Evolutionary conservation across 768 basidiomycete species (phyloP).

Genomic region (Pisolithus orientalis): DNA sequence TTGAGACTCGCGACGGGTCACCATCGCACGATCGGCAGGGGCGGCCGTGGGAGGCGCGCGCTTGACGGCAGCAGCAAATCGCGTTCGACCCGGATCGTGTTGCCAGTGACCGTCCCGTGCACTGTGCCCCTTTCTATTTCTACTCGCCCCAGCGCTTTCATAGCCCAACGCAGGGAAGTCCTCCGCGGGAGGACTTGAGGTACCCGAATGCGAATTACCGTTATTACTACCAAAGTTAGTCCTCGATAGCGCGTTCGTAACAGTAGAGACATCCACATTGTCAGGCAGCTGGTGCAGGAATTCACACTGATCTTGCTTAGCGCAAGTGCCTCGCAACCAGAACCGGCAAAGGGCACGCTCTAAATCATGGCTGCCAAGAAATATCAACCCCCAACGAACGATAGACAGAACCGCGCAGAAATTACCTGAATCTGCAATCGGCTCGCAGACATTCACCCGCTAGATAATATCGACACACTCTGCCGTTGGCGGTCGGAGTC

Average conservation of each 20-base stretch:
- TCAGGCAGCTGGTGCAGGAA: constrained; percentile 90
- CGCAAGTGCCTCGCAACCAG: constrained; percentile 96
- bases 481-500: constrained; percentile 48
- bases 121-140: constrained; percentile 36
- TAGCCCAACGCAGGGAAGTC: constrained; percentile 71
- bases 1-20: constrained; percentile 51
- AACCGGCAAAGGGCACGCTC: constrained; percentile 94
- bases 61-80: constrained; percentile 90
- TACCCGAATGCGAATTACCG: constrained; percentile 36
- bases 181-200: constrained; percentile 30
- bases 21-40: constrained; percentile 33
- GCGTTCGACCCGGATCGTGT: constrained; percentile 80
- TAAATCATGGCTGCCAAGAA: constrained; percentile 70
- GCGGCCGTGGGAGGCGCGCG: constrained; percentile 36
- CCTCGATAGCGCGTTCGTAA: constrained; percentile 64
- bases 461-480: constrained; percentile 95
- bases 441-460: constrained; percentile 93
- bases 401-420: constrained; percentile 1
- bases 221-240: constrained; percentile 45
- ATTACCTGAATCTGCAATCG: constrained; percentile 96
- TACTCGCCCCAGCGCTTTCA: constrained; percentile 32
- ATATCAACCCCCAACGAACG: constrained; percentile 9
- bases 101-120: constrained; percentile 35
- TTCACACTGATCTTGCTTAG: constrained; percentile 94
- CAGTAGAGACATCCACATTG: constrained; percentile 70